Percentiles rank a stretch among this genome's conserved stretches.
Conservation (phyloP, 768 basidiomycete species). For the Calocybe cyanea region DNA sequence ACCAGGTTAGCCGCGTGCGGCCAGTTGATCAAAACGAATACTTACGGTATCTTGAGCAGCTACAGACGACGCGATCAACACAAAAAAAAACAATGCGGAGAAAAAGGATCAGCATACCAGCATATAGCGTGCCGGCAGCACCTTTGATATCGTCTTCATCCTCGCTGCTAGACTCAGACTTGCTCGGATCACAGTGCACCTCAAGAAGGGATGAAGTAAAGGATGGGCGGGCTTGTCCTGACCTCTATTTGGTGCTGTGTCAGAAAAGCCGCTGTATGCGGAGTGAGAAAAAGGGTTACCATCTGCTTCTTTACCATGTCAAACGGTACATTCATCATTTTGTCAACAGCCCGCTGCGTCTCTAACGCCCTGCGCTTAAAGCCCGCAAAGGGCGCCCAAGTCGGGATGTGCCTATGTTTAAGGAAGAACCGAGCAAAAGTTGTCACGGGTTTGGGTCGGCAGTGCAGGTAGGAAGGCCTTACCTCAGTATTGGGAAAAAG, state of each 20-base stretch:
- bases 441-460: too few species aligned
- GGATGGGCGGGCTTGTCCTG: slow-evolving; percentile 39
- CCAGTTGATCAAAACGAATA: not conserved
- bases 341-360: slow-evolving; percentile 40
- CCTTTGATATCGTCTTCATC: slow-evolving; percentile 54
- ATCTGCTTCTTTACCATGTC: slow-evolving; percentile 46
- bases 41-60: slow-evolving; percentile 39
- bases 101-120: slow-evolving; percentile 34
- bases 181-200: slow-evolving; percentile 28
- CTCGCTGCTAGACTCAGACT: slow-evolving; percentile 31
- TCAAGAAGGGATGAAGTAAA: slow-evolving; percentile 44
- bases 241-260: slow-evolving; percentile 25
- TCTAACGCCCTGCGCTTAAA: slow-evolving; percentile 43
- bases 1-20: not conserved
- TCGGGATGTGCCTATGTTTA: slow-evolving; percentile 38
- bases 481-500: slow-evolving; percentile 45
- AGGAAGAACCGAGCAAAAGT: too few species aligned
- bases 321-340: slow-evolving; percentile 49
- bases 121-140: slow-evolving; percentile 50
- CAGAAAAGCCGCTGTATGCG: slow-evolving; percentile 1
- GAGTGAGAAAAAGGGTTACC: slow-evolving; percentile 26
- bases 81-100: not conserved
- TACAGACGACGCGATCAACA: slow-evolving; percentile 11
- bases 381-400: slow-evolving; percentile 44
- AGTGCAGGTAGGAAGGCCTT: slow-evolving; percentile 1